Evolutionary conservation across 805 yeast genomes (phyloP).

Genomic region (Nakazawaea laoshanensis): DNA sequence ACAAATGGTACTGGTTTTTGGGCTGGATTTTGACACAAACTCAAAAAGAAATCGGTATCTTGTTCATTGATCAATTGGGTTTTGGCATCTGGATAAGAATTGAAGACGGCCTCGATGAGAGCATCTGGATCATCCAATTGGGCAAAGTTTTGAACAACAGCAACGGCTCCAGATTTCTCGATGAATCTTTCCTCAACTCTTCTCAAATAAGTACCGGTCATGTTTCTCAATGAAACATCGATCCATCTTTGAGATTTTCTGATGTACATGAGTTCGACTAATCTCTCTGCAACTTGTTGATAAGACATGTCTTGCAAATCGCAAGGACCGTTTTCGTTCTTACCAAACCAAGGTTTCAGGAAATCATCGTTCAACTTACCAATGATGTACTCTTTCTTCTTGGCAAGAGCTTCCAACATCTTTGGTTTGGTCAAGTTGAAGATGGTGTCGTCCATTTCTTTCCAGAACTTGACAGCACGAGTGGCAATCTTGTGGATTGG

Average conservation of each 20-base stretch:
- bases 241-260: slow-evolving; percentile 78
- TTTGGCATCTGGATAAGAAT: slow-evolving; percentile 64
- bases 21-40: slow-evolving; percentile 68
- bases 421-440: slow-evolving; percentile 88
- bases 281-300: slow-evolving; percentile 78
- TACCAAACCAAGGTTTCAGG: slow-evolving; percentile 98
- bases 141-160: slow-evolving; percentile 67
- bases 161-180: slow-evolving; percentile 36
- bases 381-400: slow-evolving; percentile 84
- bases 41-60: slow-evolving; percentile 89
- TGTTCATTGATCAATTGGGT: slow-evolving; percentile 87
- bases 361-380: slow-evolving; percentile 82
- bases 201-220: slow-evolving; percentile 78
- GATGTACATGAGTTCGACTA: slow-evolving; percentile 84
- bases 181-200: slow-evolving; percentile 97
- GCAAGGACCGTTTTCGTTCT: slow-evolving; percentile 65
- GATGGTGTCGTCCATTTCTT: slow-evolving; percentile 90
- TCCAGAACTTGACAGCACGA: slow-evolving; percentile 96
- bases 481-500: slow-evolving; percentile 99
- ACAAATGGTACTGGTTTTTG: slow-evolving; percentile 98
- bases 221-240: slow-evolving; percentile 76
- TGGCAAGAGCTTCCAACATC: slow-evolving; percentile 67
- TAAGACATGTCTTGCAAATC: slow-evolving; percentile 96
- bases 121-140: slow-evolving; percentile 63
- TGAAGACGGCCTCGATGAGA: slow-evolving; percentile 51